These are phyloP conservation scores for Kodamaea alishanica DNA, from an alignment of 1,139 yeast genomes.

Conservation along the genomic window DNA sequence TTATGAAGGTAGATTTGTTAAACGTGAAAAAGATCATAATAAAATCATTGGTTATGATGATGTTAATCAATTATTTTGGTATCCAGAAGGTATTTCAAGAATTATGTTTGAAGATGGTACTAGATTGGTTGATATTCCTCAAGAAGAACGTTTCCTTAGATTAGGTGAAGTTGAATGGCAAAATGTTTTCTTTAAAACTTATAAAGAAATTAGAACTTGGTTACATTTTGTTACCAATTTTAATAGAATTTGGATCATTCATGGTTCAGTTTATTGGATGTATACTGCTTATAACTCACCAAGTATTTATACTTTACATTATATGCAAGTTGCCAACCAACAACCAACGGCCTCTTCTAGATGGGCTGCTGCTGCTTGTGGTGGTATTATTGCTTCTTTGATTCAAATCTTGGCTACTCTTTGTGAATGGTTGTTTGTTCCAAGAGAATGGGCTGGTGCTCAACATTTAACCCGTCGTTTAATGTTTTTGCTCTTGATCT, in stretches of 20 bases:
- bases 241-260: slow-evolving; percentile 97
- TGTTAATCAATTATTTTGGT: slow-evolving; percentile 98
- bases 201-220: slow-evolving; percentile 97
- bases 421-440: slow-evolving; percentile 94
- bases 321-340: slow-evolving; percentile 76
- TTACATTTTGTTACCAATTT: slow-evolving; percentile 92
- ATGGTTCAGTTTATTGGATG: slow-evolving; percentile 89
- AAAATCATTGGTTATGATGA: slow-evolving; percentile 95
- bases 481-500: slow-evolving; percentile 63
- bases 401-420: slow-evolving; percentile 86
- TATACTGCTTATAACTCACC: slow-evolving; percentile 92
- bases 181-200: slow-evolving; percentile 91
- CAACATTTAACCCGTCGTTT: slow-evolving; percentile 91
- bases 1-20: slow-evolving; percentile 90
- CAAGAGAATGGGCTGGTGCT: slow-evolving; percentile 99
- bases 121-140: slow-evolving; percentile 84
- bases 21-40: slow-evolving; percentile 96
- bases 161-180: slow-evolving; percentile 93
- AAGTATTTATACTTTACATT: slow-evolving; percentile 80
- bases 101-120: slow-evolving; percentile 89
- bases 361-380: slow-evolving; percentile 92
- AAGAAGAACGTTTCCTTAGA: slow-evolving; percentile 82
- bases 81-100: slow-evolving; percentile 96
- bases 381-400: slow-evolving; percentile 80
- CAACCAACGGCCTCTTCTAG: slow-evolving; percentile 82